These are phyloP conservation scores for Trypanosoma conorhini DNA, from an alignment of 208 protist genomes.

Conservation along the genomic window DNA sequence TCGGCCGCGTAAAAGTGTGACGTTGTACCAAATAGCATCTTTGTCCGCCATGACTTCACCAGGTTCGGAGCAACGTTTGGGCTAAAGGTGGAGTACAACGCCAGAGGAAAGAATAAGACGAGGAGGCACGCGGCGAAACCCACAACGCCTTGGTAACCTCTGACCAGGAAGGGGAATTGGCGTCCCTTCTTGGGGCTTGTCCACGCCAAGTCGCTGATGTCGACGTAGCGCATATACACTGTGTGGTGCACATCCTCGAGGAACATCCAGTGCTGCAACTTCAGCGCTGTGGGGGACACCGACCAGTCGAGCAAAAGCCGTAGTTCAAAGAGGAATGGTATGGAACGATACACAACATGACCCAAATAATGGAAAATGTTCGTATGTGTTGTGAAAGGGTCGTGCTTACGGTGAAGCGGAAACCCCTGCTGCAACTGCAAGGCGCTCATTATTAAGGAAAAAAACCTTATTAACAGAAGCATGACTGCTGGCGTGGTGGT, in stretches of 20 bases:
- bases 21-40: constrained; percentile 13
- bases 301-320: constrained; percentile 80
- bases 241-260: constrained; percentile 76
- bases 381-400: constrained; percentile 53
- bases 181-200: constrained; percentile 41
- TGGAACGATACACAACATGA: constrained; percentile 46
- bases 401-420: constrained; percentile 48
- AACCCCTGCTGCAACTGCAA: constrained; percentile 57
- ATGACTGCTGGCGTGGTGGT: constrained; percentile 29
- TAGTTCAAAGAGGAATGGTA: constrained; percentile 82
- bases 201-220: constrained; percentile 58
- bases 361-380: constrained; percentile 50
- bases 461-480: constrained; percentile 39
- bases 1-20: constrained; percentile 6
- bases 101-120: constrained; percentile 67
- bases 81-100: constrained; percentile 82
- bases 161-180: constrained; percentile 49
- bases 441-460: constrained; percentile 47
- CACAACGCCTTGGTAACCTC: constrained; percentile 54
- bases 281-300: constrained; percentile 58
- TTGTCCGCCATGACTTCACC: constrained; percentile 17
- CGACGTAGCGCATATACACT: constrained; percentile 63
- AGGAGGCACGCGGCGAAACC: constrained; percentile 47
- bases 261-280: constrained; percentile 77
- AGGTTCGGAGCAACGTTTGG: constrained; percentile 49